Evolutionary conservation across 176 grass and related monocot species (phyloP).

Genomic region (Puccinellia tenuiflora): DNA sequence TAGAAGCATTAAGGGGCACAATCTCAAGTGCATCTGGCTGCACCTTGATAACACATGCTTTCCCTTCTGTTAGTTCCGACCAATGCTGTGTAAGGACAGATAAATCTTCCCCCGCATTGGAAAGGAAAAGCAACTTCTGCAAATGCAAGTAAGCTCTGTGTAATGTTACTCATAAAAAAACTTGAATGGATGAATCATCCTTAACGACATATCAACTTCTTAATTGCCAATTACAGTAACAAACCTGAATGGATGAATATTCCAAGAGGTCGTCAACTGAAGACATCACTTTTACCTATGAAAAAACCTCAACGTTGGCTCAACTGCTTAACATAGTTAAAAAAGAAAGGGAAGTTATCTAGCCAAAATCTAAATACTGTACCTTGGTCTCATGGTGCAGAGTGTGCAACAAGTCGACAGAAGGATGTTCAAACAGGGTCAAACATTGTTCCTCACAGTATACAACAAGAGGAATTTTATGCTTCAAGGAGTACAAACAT

Average conservation of each 20-base stretch:
- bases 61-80: constrained; percentile 40
- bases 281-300: constrained; percentile 58
- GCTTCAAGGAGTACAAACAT: constrained; percentile 71
- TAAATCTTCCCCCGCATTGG: constrained; percentile 31
- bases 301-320: constrained; percentile 10
- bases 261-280: constrained; percentile 68
- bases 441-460: constrained; percentile 63
- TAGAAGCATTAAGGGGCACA: constrained; percentile 56
- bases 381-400: constrained; percentile 84
- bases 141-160: constrained; percentile 17
- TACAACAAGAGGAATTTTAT: constrained; percentile 74
- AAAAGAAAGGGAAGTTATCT: constrained; percentile 6
- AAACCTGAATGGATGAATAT: constrained; percentile 77
- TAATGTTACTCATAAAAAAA: background rate
- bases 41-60: constrained; percentile 46
- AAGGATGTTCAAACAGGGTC: constrained; percentile 75
- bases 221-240: constrained; percentile 4
- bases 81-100: constrained; percentile 43
- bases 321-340: background rate
- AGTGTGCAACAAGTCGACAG: constrained; percentile 47
- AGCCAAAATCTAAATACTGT: constrained; percentile 1
- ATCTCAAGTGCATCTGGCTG: constrained; percentile 61
- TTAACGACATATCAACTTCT: constrained; percentile 11
- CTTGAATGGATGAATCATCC: background rate
- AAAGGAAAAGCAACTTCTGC: constrained; percentile 81